Evolutionary conservation across 2,329 filamentous ascomycete genomes (phyloP), one percentile per base, ranked within the genome.

Genomic region (Aotearoamyces nothofagi): DNA sequence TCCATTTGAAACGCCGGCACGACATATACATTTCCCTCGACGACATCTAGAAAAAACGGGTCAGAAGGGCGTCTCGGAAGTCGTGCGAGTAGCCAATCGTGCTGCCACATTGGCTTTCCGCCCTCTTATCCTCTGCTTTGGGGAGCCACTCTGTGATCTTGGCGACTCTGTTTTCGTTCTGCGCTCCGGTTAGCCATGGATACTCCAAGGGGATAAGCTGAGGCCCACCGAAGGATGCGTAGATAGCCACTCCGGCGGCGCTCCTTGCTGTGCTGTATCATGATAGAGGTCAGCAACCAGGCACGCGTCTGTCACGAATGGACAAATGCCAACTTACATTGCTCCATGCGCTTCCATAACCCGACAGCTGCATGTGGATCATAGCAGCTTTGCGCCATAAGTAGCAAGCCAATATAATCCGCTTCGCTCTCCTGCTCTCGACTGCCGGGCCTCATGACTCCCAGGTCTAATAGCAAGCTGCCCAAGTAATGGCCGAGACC

Each of bases 351-450:
- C 46, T 62, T 51, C 75, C 72, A 82, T 34, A 86, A 69, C 0
- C 57, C 58, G 24, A 77, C 57, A 0, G 79, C 78, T 35, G 70
- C 68, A 9, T 61, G 53, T 1, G 80, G 80, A 36, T 82, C 63
- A 46, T 78, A 86, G 54, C 80, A 86, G 15, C 74, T 76, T 53
- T 81, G 69, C 0, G 78, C 70, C 77, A 86, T 86, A 64, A 86
- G 78, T 64, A 86, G 70, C 17, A 86, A 52, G 0, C 80, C 80
- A 26, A 86, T 82, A 42, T 79, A 81, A 45, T 87, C 80, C 0
- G 80, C 80, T 55, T 87, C 79, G 27, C 62, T 69, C 58, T 79
- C 80, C 54, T 84, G 78, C 45, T 63, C 66, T 27, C 80, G 60
- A 26, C 68, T 70, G 49, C 78, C 79, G 1, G 79, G 80, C 35